Evolutionary conservation across 1,139 yeast genomes (phyloP), one percentile per base, ranked within the genome.

Genomic region (Magnusiomyces sp.): DNA sequence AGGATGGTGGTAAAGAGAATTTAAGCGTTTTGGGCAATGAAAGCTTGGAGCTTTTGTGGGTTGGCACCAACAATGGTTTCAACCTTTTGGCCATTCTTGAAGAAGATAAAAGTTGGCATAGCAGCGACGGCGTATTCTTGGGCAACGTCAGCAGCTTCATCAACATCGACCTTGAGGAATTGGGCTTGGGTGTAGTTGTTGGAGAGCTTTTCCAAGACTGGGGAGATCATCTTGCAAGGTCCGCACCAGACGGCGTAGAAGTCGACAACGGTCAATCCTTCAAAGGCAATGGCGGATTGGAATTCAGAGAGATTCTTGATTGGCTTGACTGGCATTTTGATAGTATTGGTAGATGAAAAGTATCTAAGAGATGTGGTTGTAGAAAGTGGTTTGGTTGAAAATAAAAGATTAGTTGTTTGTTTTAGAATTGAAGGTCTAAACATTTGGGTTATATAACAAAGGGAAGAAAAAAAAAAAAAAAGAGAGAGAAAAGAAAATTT

Each of bases 191-290:
- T 73, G 57, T 67, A 67, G 44, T 65, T 62, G n/a, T 70, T 65
- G 37, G 73, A 68, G 56, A 84, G 76, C 66, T 83, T 80, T 57
- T 83, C 87, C 59, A 87, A 70, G 58, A 80, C 68, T 53, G 96
- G 96, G 34, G 90, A 79, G 67, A 88, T 81, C 62, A 85, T 85
- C 68, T 83, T 84, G 72, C 96, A 88, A 42, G 96, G 96, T 50
- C 92, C 95, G 71, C 96, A 88, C 96, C 96, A 88, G 48, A 83
- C 78, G 49, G 95, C 96, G 63, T 77, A 83, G 67, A 86, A 88
- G 67, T 88, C 95, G 55, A 87, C 83, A 38, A 86, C 78, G 43
- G 84, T 80, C 66, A 83, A 70, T 54, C 83, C 77, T 56, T 76
- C 78, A 64, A 72, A 71, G 50, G 70, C 59, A 60, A 83, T 73